Conservation (phyloP, 1,284 basidiomycete species). For the Sporisorium reilianum region DNA sequence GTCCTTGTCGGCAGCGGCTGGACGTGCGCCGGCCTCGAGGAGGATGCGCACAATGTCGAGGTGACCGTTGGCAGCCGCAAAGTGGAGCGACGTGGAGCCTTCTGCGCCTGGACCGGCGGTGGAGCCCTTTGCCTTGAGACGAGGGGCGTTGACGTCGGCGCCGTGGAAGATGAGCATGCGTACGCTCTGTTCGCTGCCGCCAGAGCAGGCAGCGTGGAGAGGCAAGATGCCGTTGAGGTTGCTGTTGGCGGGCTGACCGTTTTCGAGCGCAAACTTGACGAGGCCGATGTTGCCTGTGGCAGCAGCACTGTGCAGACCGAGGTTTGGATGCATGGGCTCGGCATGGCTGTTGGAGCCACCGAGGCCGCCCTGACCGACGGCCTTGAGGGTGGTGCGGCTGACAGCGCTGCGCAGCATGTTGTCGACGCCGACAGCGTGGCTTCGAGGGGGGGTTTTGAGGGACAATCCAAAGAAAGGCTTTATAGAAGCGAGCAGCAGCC, state of each 20-base stretch:
- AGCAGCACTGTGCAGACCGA: constrained; percentile 63
- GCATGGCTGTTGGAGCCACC: constrained; percentile 26
- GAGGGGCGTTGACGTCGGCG: constrained; percentile 61
- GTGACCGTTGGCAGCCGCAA: constrained; percentile 67
- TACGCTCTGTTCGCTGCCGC: constrained; percentile 56
- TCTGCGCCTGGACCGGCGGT: constrained; percentile 54
- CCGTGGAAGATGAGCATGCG: constrained; percentile 62
- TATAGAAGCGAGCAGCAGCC: not conserved
- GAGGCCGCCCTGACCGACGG: constrained; percentile 38
- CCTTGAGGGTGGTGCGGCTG: constrained; percentile 46
- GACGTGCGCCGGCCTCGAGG: constrained; percentile 60
- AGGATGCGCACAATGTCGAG: constrained; percentile 57
- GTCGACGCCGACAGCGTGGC: not conserved
- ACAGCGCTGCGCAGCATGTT: constrained; percentile 46
- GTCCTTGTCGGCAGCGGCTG: constrained; percentile 55
- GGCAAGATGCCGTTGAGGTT: constrained; percentile 64
- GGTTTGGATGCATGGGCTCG: constrained; percentile 48
- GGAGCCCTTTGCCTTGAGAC: constrained; percentile 42
- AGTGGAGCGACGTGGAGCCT: constrained; percentile 65
- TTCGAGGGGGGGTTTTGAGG: no score
- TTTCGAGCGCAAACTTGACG: constrained; percentile 65
- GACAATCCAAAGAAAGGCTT: no score
- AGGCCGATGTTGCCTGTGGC: constrained; percentile 63
- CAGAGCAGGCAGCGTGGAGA: constrained; percentile 63
- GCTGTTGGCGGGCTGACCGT: constrained; percentile 60